Base-by-base conservation (phyloP, 352 stramenopile species). In the Pythium volutum region DNA sequence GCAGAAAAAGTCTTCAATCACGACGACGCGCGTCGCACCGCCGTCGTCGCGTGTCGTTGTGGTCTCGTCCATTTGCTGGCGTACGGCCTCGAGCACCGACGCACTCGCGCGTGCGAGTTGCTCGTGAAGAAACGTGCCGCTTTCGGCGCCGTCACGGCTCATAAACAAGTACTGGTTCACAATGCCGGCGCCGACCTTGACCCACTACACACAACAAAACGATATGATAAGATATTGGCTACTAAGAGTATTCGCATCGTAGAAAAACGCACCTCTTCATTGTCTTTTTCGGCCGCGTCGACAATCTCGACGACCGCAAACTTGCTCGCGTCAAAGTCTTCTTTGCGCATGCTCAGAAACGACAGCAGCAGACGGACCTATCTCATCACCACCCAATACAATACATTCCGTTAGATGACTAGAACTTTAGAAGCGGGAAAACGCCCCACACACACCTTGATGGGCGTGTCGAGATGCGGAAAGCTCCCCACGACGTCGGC, bases 141-240 rank as follows among this genome's bases (percentile, higher is more conserved):
- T 61, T 16, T 77, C 55, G 14, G 61, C 62, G 6, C 67, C 73
- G 52, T 79, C 64, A 22, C 64, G 59, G 1, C 75, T 69, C 49
- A 87, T 69, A 43, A 83, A 73, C 59, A 89, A 60, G 29, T 89
- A 88, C 70, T 90, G 79, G 59, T 80, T 79, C n/a, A 90, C 80
- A 39, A 89, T 69, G 10, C 79, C 80, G 0, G 71, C 75, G 33
- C 68, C 74, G 36, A 89, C 67, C 22, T 80, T 81, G 11, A 92
- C 83, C 83, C 83, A 92, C 67, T 83, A 59, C 9, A 48, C 3
- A 25, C 12, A 34, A 46, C 20, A 36, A n/a, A 29, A 16, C 12
- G n/a, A 8, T 22, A 34, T 50, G 4, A 26, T 25, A 27, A 51
- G 1, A 34, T 11, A 48, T 4, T 51, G 45, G 42, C 12, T 20